Conservation (phyloP, 2,329 filamentous ascomycete species). For the Didymella pomorum region DNA sequence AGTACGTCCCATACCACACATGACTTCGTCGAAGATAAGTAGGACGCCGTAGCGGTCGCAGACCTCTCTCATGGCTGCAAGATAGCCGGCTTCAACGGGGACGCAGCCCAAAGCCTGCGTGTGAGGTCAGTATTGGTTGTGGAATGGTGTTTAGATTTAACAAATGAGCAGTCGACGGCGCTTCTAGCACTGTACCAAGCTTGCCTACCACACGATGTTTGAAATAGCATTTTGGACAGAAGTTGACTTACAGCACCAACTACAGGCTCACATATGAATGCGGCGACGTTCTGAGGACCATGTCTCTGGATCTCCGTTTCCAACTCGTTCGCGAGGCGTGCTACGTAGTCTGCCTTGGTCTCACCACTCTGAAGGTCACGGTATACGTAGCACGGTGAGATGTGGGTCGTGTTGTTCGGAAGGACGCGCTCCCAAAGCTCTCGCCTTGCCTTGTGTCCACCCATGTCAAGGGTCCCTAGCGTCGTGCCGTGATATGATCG, state of each 20-base stretch:
- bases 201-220: not conserved
- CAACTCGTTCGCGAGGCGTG: conserved; percentile 68
- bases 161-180: no score
- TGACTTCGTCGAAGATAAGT: conserved; percentile 81
- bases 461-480: conserved; percentile 69
- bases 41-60: conserved; percentile 76
- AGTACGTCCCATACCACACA: conserved; percentile 71
- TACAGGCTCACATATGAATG: conserved; percentile 77
- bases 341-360: conserved; percentile 66
- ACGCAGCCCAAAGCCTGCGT: conserved; percentile 72
- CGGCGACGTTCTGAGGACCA: conserved; percentile 71
- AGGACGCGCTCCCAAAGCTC: conserved; percentile 69
- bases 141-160: no score
- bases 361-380: conserved; percentile 63
- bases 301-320: conserved; percentile 70
- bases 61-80: conserved; percentile 70
- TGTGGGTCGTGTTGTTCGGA: conserved; percentile 63
- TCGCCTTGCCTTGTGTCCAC: conserved; percentile 68
- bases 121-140: conserved; percentile 12
- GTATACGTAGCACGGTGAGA: conserved; percentile 74
- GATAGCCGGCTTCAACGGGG: conserved; percentile 71
- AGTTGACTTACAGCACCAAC: conserved; percentile 67
- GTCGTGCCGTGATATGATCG: conserved; percentile 77
- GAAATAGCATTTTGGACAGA: no score
- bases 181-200: not conserved